Conservation (phyloP, 1,139 yeast genomes). For the Candida anutae region DNA sequence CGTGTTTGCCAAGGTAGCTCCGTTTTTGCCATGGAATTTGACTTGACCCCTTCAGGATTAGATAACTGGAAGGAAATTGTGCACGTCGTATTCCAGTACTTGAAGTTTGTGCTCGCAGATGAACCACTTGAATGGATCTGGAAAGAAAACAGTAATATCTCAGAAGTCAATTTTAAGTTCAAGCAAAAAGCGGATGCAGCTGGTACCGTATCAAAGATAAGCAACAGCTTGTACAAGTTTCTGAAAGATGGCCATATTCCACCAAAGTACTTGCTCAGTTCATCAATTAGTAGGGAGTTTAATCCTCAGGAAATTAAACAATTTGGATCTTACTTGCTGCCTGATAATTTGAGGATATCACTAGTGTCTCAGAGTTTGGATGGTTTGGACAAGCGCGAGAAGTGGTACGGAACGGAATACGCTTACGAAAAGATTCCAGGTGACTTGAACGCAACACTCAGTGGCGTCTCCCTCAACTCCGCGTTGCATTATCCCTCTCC, state of each 20-base stretch:
- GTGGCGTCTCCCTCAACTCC: slow-evolving; percentile 24
- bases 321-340: slow-evolving; percentile 43
- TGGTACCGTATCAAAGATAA: slow-evolving; percentile 47
- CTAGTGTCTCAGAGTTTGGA: slow-evolving; percentile 46
- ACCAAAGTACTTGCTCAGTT: slow-evolving; percentile 50
- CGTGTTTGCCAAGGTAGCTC: slow-evolving; percentile 66
- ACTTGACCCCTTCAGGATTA: slow-evolving; percentile 69
- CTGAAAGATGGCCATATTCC: slow-evolving; percentile 45
- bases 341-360: slow-evolving; percentile 54
- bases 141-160: slow-evolving; percentile 41
- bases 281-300: slow-evolving; percentile 51
- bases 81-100: slow-evolving; percentile 58
- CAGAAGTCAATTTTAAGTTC: slow-evolving; percentile 51
- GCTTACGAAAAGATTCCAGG: slow-evolving; percentile 37
- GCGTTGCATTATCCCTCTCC: slow-evolving; percentile 55
- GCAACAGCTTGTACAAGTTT: slow-evolving; percentile 35
- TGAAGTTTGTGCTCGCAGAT: slow-evolving; percentile 41
- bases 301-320: slow-evolving; percentile 46
- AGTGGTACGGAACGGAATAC: slow-evolving; percentile 90
- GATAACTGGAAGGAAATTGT: slow-evolving; percentile 55
- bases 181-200: slow-evolving; percentile 61
- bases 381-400: slow-evolving; percentile 42
- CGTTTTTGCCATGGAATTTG: slow-evolving; percentile 59
- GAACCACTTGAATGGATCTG: slow-evolving; percentile 58
- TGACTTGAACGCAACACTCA: slow-evolving; percentile 27